Evolutionary conservation across 192 early-diverging fungal species (phyloP).

Genomic region (Umbelopsis sp.): DNA sequence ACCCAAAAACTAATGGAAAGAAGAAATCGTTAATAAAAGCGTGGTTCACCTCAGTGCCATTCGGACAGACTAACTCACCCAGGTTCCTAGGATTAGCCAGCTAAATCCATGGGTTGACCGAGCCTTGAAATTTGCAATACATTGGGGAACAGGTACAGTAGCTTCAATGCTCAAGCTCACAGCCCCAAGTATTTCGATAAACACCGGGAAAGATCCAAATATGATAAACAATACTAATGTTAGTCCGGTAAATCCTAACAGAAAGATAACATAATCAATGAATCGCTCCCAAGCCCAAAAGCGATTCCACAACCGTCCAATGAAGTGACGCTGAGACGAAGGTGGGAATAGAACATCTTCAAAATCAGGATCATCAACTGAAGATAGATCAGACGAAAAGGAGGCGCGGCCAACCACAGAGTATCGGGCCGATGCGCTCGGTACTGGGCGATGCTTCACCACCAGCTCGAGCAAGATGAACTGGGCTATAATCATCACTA

Average conservation of each 20-base stretch:
- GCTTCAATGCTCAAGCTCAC: constrained; percentile 57
- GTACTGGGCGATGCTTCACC: constrained; percentile 43
- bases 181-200: constrained; percentile 43
- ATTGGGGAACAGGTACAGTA: constrained; percentile 64
- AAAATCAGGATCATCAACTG: constrained; percentile 12
- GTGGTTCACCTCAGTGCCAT: not conserved
- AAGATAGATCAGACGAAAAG: constrained; percentile 5
- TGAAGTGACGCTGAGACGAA: constrained; percentile 1
- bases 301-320: constrained; percentile 3
- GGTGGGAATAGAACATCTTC: constrained; percentile 9
- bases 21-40: not conserved
- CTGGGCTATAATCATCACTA: constrained; percentile 58
- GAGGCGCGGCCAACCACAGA: constrained; percentile 1
- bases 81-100: constrained; percentile 33
- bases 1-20: constrained; percentile 47
- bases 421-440: constrained; percentile 35
- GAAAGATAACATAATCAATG: constrained; percentile 41
- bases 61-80: constrained; percentile 31
- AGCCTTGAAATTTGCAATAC: constrained; percentile 45
- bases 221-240: constrained; percentile 32
- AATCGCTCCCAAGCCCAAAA: constrained; percentile 51
- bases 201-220: constrained; percentile 25
- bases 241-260: constrained; percentile 26
- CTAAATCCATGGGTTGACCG: constrained; percentile 57
- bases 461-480: constrained; percentile 53